Evolutionary conservation across 2,329 filamentous ascomycete genomes (phyloP).

Genomic region (Claviceps spartinae): DNA sequence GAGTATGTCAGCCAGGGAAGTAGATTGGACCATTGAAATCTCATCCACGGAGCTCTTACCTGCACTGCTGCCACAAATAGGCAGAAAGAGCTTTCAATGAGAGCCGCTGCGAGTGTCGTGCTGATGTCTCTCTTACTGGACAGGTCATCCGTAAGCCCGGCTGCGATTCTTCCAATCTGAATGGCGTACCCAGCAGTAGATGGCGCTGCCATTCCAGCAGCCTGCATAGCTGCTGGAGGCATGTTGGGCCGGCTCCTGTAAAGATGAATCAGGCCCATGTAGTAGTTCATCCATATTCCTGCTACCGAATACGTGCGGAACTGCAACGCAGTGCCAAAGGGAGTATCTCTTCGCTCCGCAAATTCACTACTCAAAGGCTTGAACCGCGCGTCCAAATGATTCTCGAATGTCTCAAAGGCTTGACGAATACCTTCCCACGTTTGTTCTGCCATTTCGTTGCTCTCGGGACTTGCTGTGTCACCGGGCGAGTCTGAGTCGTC

Average conservation of each 20-base stretch:
- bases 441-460: slow-evolving; percentile 53
- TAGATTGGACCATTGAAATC: neutral
- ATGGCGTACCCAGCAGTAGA: slow-evolving; percentile 60
- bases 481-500: slow-evolving; percentile 31
- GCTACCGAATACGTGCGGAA: slow-evolving; percentile 83
- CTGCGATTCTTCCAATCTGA: slow-evolving; percentile 66
- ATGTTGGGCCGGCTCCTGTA: slow-evolving; percentile 74
- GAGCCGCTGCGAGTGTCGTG: slow-evolving; percentile 63
- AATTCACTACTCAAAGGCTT: slow-evolving; percentile 59
- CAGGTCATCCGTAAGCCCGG: slow-evolving; percentile 50
- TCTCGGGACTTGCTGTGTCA: slow-evolving; percentile 46
- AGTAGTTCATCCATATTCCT: slow-evolving; percentile 75
- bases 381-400: slow-evolving; percentile 60
- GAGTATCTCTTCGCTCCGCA: slow-evolving; percentile 44
- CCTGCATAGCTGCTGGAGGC: slow-evolving; percentile 81
- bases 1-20: neutral
- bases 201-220: slow-evolving; percentile 62
- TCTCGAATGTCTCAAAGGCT: slow-evolving; percentile 54
- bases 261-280: slow-evolving; percentile 74
- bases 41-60: slow-evolving; percentile 23
- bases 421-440: slow-evolving; percentile 69
- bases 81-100: slow-evolving; percentile 70
- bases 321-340: slow-evolving; percentile 69
- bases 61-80: slow-evolving; percentile 78
- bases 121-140: slow-evolving; percentile 46